Evolutionary conservation across 805 yeast genomes (phyloP), one percentile per base, ranked within the genome.

Genomic region (Starmerella floris): DNA sequence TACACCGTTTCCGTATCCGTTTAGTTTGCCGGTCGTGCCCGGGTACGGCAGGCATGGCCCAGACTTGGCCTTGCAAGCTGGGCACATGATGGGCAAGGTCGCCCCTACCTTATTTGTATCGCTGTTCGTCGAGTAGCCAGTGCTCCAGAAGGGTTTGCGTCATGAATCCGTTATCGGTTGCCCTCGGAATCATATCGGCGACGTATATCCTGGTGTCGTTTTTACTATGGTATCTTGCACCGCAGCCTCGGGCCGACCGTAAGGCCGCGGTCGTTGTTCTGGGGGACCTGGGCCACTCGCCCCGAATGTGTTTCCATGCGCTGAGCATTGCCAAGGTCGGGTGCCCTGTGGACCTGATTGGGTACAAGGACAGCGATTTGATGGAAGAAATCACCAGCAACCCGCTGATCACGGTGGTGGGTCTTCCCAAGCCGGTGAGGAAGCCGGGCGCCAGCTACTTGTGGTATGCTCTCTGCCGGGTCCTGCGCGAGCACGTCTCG

Each of bases 231-330:
- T 40, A 49, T 15, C 39, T 51, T 1, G 30, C 46, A 25, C 52
- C 52, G 16, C 48, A 67, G 45, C 39, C n/a, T 28, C 36, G 52
- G 2, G 19, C 21, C 13, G 52, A 47, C 33, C 74, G 68, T 48
- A 72, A 83, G 40, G 76, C 83, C 5, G 69, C 81, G 9, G 75
- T 91, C 17, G 70, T 83, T 49, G 98, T 91, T 2, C 64, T 91
- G 17, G 98, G 98, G 2, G 97, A 88, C 57, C 57, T 91, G 41
- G 95, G 95, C 13, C 94, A 85, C 56, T 87, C 96, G 0, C 98
- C 98, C 5, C 68, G 98, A 46, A 91, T 88, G 81, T 72, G 79
- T 51, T 82, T 88, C 61, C 98, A 91, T 58, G 94, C 94, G 0
- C 63, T 68, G 44, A 79, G 88, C 42, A 76, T 91, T 52, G 71